Base-by-base conservation (phyloP, 441 rosid species). In the Metrosideros polymorpha region DNA sequence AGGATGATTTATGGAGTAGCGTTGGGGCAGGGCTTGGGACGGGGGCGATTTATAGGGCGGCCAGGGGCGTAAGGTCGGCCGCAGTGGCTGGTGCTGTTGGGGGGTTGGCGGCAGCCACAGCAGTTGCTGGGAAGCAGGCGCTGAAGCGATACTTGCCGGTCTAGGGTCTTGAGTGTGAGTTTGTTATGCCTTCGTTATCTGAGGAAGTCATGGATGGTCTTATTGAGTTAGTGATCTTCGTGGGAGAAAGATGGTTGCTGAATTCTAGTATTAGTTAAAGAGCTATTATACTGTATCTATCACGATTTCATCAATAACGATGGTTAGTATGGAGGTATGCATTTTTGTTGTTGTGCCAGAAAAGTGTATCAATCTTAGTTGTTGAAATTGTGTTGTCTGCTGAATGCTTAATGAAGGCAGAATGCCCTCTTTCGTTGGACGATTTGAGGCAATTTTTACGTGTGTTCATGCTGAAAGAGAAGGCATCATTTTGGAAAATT, bases 41-140 rank as follows among this genome's bases (percentile, higher is more conserved):
- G 1, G 99, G 99, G 9, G 99, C 98, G 0, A 92, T 97, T 12
- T 96, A 90, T 76, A 91, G 98, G 85, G 99, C 99, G 39, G 99
- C 99, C 4, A 90, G 98, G 75, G 99, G 99, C 19, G 91, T 95
- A 32, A 93, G 98, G 89, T 96, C 98, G 25, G 99, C 99, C 5
- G 99, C 99, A 25, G 98, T 97, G 32, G 99, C 98, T 2, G 99
- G 99, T 19, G 99, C 98, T 4, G 91, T 97, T 22, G 98, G 99
- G 47, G 99, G 98, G 1, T 30, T 93, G 47, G 98, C 95, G 5
- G 99, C 99, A 1, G 99, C 98, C 0, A 91, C 94, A 1, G 96
- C 90, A 47, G 98, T 94, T 39, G 95, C 97, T 0, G 99, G 95
- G 82, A 97, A 96, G 89, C 98, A 95, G 90, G 88, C 90, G 15